phyloP scores from a whole-genome alignment of 768 basidiomycete species.

The Rickenella mellea region DNA sequence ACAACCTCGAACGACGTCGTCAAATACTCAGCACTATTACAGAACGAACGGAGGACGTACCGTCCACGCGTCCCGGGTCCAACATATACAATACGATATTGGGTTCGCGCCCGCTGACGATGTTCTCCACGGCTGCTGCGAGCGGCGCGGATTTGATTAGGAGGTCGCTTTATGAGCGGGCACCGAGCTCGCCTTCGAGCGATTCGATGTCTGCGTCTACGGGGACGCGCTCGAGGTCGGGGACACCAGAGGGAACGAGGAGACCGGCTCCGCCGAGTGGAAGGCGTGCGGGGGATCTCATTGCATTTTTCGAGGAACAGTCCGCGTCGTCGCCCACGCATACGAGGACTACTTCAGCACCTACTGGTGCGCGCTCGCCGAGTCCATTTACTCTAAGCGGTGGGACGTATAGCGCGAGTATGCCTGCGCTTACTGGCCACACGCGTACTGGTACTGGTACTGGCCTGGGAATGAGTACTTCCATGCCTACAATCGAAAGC shows the following conservation, averaged over 20 bases:
- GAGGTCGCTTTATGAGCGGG: conserved; percentile 34
- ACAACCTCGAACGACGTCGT: conserved; percentile 30
- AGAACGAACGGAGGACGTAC: conserved; percentile 68
- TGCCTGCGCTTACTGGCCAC: too few species aligned
- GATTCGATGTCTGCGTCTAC: conserved; percentile 48
- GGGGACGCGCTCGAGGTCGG: conserved; percentile 40
- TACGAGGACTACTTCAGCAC: conserved; percentile 44
- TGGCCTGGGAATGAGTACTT: conserved; percentile 17
- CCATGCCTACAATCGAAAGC: conserved; percentile 8
- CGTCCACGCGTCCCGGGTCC: conserved; percentile 46
- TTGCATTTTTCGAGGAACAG: conserved; percentile 63
- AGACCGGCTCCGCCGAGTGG: conserved; percentile 26
- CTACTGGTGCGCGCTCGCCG: conserved; percentile 24
- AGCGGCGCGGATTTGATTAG: conserved; percentile 29
- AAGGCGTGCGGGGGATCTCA: conserved; percentile 59
- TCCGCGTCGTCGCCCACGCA: conserved; percentile 37
- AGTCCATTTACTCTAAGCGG: conserved; percentile 17
- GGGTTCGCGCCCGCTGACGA: not conserved
- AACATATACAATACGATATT: conserved; percentile 15
- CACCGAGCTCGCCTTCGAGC: conserved; percentile 25
- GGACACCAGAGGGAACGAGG: conserved; percentile 20
- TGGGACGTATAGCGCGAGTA: too few species aligned
- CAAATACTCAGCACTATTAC: conserved; percentile 64
- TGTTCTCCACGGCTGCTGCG: conserved; percentile 17
- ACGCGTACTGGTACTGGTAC: conserved; percentile 18